Evolutionary conservation across 2,329 filamentous ascomycete species (phyloP).

Genomic region (Coniochaeta prunicola): DNA sequence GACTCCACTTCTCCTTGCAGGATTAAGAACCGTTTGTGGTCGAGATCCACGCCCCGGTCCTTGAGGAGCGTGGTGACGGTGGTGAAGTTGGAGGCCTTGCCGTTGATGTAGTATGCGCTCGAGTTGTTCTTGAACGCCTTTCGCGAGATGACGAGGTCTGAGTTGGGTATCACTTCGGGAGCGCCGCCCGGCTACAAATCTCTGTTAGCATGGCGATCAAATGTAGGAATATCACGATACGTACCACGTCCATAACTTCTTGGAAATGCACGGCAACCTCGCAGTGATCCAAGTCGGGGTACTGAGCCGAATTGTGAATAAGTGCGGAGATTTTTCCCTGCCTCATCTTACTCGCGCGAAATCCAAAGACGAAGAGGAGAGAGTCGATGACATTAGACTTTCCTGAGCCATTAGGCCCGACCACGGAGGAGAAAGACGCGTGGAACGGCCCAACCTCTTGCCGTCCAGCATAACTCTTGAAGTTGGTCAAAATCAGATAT

Average conservation of each 20-base stretch:
- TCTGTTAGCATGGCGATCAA: slow-evolving; percentile 17
- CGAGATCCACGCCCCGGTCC: slow-evolving; percentile 85
- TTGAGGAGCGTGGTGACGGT: slow-evolving; percentile 80
- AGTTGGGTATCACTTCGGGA: slow-evolving; percentile 72
- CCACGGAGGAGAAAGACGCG: slow-evolving; percentile 93
- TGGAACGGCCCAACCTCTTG: slow-evolving; percentile 97
- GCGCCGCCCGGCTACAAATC: slow-evolving; percentile 56
- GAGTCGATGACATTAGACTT: slow-evolving; percentile 99
- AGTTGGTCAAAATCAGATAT: slow-evolving; percentile 87
- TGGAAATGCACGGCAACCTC: slow-evolving; percentile 97
- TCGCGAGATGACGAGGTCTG: slow-evolving; percentile 79
- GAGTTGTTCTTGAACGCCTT: slow-evolving; percentile 96
- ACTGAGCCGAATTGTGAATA: slow-evolving; percentile 91
- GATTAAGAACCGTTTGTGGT: slow-evolving; percentile 97
- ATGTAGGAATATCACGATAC: slow-evolving; percentile 9
- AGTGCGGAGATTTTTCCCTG: slow-evolving; percentile 97
- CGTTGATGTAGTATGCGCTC: slow-evolving; percentile 97
- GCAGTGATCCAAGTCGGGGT: slow-evolving; percentile 79
- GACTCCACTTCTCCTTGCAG: slow-evolving; percentile 97
- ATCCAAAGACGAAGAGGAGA: slow-evolving; percentile 96
- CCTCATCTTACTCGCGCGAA: slow-evolving; percentile 97
- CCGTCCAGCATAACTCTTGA: slow-evolving; percentile 95
- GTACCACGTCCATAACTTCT: slow-evolving; percentile 78
- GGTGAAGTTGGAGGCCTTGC: slow-evolving; percentile 84
- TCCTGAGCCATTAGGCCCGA: slow-evolving; percentile 94